Evolutionary conservation across 306 rosid species (phyloP), one percentile per base, ranked within the genome.

Genomic region (Trichosanthes truncata): DNA sequence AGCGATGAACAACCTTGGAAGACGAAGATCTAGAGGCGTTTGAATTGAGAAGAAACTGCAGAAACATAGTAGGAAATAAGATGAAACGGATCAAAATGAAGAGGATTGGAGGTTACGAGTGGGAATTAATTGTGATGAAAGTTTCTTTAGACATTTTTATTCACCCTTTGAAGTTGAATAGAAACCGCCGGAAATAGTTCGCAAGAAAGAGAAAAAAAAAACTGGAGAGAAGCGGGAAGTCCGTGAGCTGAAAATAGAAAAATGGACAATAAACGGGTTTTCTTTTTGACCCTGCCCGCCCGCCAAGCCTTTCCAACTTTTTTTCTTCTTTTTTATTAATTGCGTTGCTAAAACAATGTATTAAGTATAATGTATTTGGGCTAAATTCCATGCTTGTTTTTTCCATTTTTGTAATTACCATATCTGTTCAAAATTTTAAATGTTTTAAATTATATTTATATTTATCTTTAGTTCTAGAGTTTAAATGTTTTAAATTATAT

Each of bases 171-270:
- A 40, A 74, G 56, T 36, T 62, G 76, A 80, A 78, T 63, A 40
- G 87, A 84, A 74, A 80, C 78, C 40, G 82, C 48, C 60, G 51
- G 73, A 38, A 18, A 17, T 38, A 49, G 59, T 52, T 49, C 61
- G 62, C 20, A 25, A 33, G 45, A 17, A 53, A 20, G 51, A 40
- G 38, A 76, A 56, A 74, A 75, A 63, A 74, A 45, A 35, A 29
- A 48, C 21, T 41, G 74, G 81, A 25, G 13, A 35, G 83, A 65
- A 83, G 90, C 89, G 89, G 92, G 92, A 89, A 89, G 67, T 82
- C 90, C 86, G 89, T 89, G 90, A 82, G 80, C 84, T 78, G 71
- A 72, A 72, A 82, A 66, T 45, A 38, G 80, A 41, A 53, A 35
- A 7, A 40, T 2, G 45, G 3, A 5, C 59, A 71, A 23, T 6